Evolutionary conservation across 148 eudicot species (phyloP), one percentile per base, ranked within the genome.

Genomic region (Heliamphora exappendiculata): DNA sequence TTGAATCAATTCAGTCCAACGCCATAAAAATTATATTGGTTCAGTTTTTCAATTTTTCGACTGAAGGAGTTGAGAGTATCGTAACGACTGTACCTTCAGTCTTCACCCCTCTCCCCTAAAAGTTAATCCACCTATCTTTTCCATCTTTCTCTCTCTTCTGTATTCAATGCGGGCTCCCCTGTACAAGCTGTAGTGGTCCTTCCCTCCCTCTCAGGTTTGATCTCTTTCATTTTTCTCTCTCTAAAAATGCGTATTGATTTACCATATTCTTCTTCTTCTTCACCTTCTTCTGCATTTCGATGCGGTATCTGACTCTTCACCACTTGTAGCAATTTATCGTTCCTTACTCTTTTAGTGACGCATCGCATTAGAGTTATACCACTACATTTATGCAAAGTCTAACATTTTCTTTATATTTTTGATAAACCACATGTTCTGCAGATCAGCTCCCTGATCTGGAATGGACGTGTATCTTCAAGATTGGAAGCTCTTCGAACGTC

Each of bases 81-180:
- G n/a, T n/a, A n/a, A n/a, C n/a, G n/a, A n/a, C 63, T 58, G 28
- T 59, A 26, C 1, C 36, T 59, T 28, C 65, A 13, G 34, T 36
- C 13, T 36, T 14, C 64, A 0, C 22, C 3, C 5, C 26, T 22
- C 49, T 47, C 9, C 59, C 26, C 9, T 22, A 72, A 71, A 36
- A 51, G 75, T 29, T 54, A 72, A 66, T 72, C 64, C 62, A 36
- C 31, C 51, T 44, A 49, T 64, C 58, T 53, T 24, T 53, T 7
- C 12, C 17, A 2, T 8, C 33, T 2, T 0, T 10, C 41, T 53
- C 34, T 26, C 68, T 60, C 53, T 45, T 3, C 0, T 37, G 42
- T 57, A 74, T 58, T 60, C 17, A 74, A 74, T 59, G 69, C 77
- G 77, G 42, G 68, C 50, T 42, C 64, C 45, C 10, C 2, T 10